A percentile compares a stretch with the other conserved stretches of the same genome.
Conservation (phyloP, 768 basidiomycete genomes). For the Ramaria sp. region DNA sequence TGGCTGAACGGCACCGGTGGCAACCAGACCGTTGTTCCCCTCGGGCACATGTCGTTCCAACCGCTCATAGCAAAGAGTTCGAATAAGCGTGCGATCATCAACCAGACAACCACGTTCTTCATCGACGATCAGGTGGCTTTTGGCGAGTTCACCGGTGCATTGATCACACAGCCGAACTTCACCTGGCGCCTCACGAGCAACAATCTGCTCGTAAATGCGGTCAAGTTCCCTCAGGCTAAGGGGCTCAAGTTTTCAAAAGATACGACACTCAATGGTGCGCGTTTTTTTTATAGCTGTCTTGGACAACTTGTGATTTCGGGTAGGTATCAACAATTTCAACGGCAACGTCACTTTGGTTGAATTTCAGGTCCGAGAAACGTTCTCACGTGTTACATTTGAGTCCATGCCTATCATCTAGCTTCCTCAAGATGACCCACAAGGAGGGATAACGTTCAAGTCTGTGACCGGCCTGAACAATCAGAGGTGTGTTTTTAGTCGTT, state of each 20-base stretch:
- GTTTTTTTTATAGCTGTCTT: not conserved
- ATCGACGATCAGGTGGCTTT: constrained; percentile 49
- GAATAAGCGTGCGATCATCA: constrained; percentile 44
- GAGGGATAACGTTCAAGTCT: constrained; percentile 53
- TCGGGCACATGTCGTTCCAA: constrained; percentile 46
- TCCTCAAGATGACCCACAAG: constrained; percentile 49
- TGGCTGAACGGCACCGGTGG: constrained; percentile 35
- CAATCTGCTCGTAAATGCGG: constrained; percentile 51
- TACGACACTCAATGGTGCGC: constrained; percentile 42
- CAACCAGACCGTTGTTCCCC: constrained; percentile 30
- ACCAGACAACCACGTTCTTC: constrained; percentile 47
- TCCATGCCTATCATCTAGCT: constrained; percentile 19
- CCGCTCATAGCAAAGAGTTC: constrained; percentile 31
- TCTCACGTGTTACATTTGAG: not conserved
- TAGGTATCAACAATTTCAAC: constrained; percentile 54
- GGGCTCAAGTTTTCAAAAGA: constrained; percentile 55
- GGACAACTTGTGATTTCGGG: not conserved
- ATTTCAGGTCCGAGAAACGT: constrained; percentile 24
- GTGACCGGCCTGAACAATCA: constrained; percentile 45
- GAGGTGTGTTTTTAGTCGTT: constrained; percentile 27
- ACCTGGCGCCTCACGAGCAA: constrained; percentile 53
- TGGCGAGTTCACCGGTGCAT: constrained; percentile 42
- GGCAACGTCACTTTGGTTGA: constrained; percentile 43
- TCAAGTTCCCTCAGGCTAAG: constrained; percentile 56
- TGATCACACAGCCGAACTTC: constrained; percentile 60